A percentile compares a stretch with the other conserved stretches of the same genome.
phyloP scores from a whole-genome alignment of 371 early-diverging fungal species.

The Rhizopus microsporus region DNA sequence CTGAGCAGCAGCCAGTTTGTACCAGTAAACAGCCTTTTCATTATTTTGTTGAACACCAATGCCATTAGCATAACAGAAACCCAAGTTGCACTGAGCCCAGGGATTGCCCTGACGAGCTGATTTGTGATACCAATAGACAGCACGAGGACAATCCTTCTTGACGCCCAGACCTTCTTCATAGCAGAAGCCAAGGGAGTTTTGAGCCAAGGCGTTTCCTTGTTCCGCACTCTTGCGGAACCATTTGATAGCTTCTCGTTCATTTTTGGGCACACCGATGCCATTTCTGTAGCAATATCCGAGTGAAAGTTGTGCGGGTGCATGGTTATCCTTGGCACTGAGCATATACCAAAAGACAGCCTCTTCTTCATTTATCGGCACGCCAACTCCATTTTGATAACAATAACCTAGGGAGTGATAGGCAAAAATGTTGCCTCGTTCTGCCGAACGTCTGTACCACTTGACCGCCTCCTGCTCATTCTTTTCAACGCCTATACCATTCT shows the following conservation, averaged over 20 bases:
- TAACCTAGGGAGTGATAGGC: conserved; percentile 85
- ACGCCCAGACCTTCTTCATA: conserved; percentile 82
- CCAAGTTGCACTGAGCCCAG: conserved; percentile 89
- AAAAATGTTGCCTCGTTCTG: conserved; percentile 72
- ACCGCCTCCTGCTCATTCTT: conserved; percentile 64
- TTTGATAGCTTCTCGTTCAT: conserved; percentile 63
- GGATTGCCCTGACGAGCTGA: conserved; percentile 82
- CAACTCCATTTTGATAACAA: conserved; percentile 87
- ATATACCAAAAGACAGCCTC: conserved; percentile 78
- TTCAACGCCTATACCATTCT: conserved; percentile 75
- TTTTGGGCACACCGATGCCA: conserved; percentile 69
- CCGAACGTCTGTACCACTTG: conserved; percentile 68
- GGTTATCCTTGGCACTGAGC: conserved; percentile 63
- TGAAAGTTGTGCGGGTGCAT: conserved; percentile 73
- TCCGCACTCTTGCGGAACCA: conserved; percentile 71
- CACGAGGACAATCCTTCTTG: conserved; percentile 60
- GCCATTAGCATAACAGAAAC: conserved; percentile 86
- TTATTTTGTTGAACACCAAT: conserved; percentile 67
- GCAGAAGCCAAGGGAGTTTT: conserved; percentile 84
- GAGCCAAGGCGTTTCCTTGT: conserved; percentile 76
- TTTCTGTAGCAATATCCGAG: conserved; percentile 84
- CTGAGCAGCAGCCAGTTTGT: conserved; percentile 67
- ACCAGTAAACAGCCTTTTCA: conserved; percentile 72
- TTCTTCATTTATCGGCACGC: conserved; percentile 64
- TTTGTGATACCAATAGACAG: conserved; percentile 80